phyloP scores from a whole-genome alignment of 495 filamentous ascomycete genomes.

The Hypoxylon crocopeplum region DNA sequence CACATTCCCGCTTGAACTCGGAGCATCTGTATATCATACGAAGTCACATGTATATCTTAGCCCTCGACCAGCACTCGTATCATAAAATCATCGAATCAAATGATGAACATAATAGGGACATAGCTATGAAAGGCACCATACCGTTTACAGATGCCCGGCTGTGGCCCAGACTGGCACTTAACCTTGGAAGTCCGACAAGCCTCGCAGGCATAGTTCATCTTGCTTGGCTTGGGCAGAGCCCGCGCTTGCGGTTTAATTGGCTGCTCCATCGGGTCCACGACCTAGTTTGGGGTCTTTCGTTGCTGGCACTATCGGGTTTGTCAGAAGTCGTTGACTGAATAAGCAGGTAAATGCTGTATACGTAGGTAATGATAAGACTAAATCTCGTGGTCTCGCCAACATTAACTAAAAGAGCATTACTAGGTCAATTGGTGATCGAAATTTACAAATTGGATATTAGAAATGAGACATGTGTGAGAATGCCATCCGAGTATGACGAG shows the following conservation, averaged over 20 bases:
- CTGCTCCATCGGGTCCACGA: slow-evolving; percentile 11
- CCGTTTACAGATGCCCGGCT: slow-evolving; percentile 55
- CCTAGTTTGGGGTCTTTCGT: not conserved
- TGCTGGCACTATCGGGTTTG: too few relatives aligned
- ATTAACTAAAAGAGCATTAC: too few relatives aligned
- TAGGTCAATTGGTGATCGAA: too few relatives aligned
- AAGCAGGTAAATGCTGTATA: too few relatives aligned
- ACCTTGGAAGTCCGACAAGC: slow-evolving; percentile 55
- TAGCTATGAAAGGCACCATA: slow-evolving; percentile 41
- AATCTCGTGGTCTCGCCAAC: too few relatives aligned
- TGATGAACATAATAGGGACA: not conserved
- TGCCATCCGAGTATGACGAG: too few relatives aligned
- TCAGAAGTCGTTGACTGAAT: too few relatives aligned
- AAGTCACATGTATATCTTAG: slow-evolving; percentile 16
- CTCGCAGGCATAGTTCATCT: slow-evolving; percentile 55
- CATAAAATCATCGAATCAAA: not conserved
- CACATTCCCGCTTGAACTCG: slow-evolving; percentile 56
- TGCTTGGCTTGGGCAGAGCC: slow-evolving; percentile 15
- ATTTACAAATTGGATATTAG: too few relatives aligned
- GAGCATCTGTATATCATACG: slow-evolving; percentile 49
- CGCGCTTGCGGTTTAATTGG: slow-evolving; percentile 14
- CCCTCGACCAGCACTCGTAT: not conserved
- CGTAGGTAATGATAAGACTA: too few relatives aligned
- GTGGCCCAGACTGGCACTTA: slow-evolving; percentile 50
- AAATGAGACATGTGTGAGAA: too few relatives aligned